A percentile compares a stretch with the other conserved stretches of the same genome.
Evolutionary conservation across 1,139 yeast species (phyloP).

Genomic region (Pichia sp.): DNA sequence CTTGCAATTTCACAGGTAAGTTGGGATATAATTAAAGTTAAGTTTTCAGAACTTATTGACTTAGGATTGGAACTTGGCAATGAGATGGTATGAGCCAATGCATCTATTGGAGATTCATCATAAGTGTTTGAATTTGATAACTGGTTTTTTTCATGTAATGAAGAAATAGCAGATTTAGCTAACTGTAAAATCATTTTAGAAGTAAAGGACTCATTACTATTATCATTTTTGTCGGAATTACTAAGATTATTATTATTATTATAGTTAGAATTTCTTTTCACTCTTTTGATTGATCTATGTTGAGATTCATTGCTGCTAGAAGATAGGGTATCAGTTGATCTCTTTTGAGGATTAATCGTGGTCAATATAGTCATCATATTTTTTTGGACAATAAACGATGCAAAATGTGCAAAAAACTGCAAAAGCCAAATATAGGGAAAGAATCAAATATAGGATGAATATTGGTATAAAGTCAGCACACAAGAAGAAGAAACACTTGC

Average conservation of each 20-base stretch:
- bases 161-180: constrained; percentile 63
- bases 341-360: constrained; percentile 5
- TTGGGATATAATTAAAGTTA: constrained; percentile 39
- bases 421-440: background rate
- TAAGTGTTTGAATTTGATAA: background rate
- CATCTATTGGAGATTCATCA: constrained; percentile 38
- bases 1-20: constrained; percentile 48
- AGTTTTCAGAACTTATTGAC: constrained; percentile 36
- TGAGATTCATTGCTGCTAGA: background rate
- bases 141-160: constrained; percentile 43
- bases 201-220: constrained; percentile 1
- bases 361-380: constrained; percentile 12
- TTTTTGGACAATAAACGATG: background rate
- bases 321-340: constrained; percentile 27
- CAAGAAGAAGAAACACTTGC: background rate
- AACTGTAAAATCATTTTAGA: constrained; percentile 21
- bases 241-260: background rate
- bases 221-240: background rate
- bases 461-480: background rate
- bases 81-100: constrained; percentile 40
- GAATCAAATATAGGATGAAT: background rate
- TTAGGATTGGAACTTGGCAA: constrained; percentile 36
- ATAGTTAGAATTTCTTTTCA: background rate
- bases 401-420: background rate
- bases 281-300: background rate